These are phyloP conservation scores for Tylopilus felleus DNA, from an alignment of 768 basidiomycete species.

Conservation along the genomic window DNA sequence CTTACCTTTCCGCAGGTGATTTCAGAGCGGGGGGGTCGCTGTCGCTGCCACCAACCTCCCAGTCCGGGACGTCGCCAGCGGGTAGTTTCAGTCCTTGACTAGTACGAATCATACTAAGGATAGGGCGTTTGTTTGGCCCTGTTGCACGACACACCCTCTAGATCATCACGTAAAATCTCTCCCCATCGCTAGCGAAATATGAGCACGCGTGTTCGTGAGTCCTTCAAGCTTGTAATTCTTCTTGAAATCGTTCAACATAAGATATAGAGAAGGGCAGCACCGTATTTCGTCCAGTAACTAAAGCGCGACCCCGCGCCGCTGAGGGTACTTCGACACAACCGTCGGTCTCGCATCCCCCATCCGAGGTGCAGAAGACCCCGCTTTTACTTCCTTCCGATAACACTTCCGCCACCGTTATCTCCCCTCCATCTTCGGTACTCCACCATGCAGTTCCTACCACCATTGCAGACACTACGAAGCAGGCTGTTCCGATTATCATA, in stretches of 20 bases:
- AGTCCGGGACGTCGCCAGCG: conserved; percentile 53
- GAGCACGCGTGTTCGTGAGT: conserved; percentile 63
- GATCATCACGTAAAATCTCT: conserved; percentile 4
- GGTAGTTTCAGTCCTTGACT: conserved; percentile 42
- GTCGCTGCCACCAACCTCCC: conserved; percentile 53
- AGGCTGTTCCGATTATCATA: conserved; percentile 16
- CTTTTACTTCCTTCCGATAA: neutral
- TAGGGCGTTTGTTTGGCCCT: conserved; percentile 24
- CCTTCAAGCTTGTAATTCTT: neutral
- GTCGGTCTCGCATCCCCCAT: conserved; percentile 7
- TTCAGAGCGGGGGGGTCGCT: conserved; percentile 41
- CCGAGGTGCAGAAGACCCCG: neutral
- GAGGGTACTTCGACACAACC: conserved; percentile 21
- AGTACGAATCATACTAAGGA: conserved; percentile 30
- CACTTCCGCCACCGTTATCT: neutral
- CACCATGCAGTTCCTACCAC: neutral
- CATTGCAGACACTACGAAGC: conserved; percentile 2
- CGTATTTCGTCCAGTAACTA: conserved; percentile 65
- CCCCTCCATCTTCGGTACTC: neutral
- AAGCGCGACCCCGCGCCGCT: conserved; percentile 45
- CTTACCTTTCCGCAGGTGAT: conserved; percentile 57
- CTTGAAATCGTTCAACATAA: conserved; percentile 1
- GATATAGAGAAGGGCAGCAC: conserved; percentile 65
- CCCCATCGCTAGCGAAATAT: conserved; percentile 22
- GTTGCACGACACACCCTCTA: conserved; percentile 20